Percentiles rank a stretch among this genome's conserved stretches.
phyloP scores from a whole-genome alignment of 306 rosid species.

The Ceratonia siliqua region DNA sequence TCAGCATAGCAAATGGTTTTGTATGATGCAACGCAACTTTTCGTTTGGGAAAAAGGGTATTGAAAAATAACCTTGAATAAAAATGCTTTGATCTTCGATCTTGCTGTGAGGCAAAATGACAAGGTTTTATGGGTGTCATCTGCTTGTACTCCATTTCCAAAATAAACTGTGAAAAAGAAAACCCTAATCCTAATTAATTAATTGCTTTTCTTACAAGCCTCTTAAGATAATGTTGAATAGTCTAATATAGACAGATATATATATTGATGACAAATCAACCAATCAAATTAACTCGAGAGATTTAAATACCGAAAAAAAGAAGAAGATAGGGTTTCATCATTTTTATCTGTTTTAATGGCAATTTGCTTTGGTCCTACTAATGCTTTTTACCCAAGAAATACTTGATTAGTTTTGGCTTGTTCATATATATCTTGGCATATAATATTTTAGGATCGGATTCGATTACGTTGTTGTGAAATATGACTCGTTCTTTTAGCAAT shows the following conservation, averaged over 20 bases:
- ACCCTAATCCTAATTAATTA: too few species aligned
- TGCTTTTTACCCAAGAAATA: slow-evolving; percentile 46
- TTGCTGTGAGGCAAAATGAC: slow-evolving; percentile 22
- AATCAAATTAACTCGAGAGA: slow-evolving; percentile 22
- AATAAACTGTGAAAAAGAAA: not conserved
- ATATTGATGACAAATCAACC: slow-evolving; percentile 34
- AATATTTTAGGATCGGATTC: too few species aligned
- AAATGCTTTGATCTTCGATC: not conserved
- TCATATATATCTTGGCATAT: too few species aligned
- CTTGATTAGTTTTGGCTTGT: slow-evolving; percentile 32
- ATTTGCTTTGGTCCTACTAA: slow-evolving; percentile 41
- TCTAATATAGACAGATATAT: slow-evolving; percentile 37
- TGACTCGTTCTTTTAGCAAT: too few species aligned
- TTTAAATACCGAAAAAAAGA: slow-evolving; percentile 31
- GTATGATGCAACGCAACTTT: slow-evolving; percentile 2
- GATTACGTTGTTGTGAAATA: too few species aligned
- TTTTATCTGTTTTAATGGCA: slow-evolving; percentile 19
- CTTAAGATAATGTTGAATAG: slow-evolving; percentile 36
- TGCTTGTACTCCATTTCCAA: slow-evolving; percentile 7
- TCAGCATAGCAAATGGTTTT: not conserved
- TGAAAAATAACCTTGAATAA: not conserved
- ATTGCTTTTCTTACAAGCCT: slow-evolving; percentile 23
- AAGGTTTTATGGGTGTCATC: not conserved
- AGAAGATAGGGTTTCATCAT: slow-evolving; percentile 25
- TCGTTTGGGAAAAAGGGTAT: not conserved